Evolutionary conservation across 257 asterid genomes (phyloP).

Genomic region (Penstemon davidsonii): DNA sequence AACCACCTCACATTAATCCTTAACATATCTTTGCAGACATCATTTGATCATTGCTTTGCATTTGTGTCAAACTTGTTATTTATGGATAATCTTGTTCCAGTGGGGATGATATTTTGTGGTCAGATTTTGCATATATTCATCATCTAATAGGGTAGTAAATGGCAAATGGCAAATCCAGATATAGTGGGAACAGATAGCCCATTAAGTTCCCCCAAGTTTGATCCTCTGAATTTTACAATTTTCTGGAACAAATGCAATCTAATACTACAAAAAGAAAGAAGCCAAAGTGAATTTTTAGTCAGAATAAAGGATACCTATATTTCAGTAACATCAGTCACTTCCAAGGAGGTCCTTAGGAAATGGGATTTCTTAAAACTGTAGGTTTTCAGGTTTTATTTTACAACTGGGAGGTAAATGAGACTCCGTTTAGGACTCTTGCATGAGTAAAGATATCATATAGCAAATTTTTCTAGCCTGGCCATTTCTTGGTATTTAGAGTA

Average conservation of each 20-base stretch:
- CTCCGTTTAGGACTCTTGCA: not conserved
- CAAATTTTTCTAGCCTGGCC: not conserved
- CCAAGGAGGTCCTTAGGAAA: not conserved
- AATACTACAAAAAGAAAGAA: not conserved
- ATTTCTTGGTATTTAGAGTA: not conserved
- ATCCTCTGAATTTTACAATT: not conserved
- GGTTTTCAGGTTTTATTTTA: not conserved
- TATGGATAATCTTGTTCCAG: too few relatives aligned
- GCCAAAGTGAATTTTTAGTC: too few relatives aligned
- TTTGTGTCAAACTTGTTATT: too few relatives aligned
- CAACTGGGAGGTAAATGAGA: not conserved
- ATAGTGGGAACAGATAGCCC: not conserved
- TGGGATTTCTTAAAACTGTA: slow-evolving; percentile 5
- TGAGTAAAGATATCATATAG: not conserved
- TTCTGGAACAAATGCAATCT: not conserved
- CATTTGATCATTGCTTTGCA: too few relatives aligned
- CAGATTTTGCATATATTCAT: too few relatives aligned
- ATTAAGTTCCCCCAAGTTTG: not conserved
- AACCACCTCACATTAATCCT: too few relatives aligned
- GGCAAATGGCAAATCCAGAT: not conserved
- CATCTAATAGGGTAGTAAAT: not conserved
- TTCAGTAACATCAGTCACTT: not conserved
- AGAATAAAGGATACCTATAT: not conserved
- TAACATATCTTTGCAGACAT: too few relatives aligned
- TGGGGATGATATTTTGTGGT: too few relatives aligned